These are phyloP conservation scores for Penicillium macrosclerotiorum DNA, from an alignment of 495 filamentous ascomycete species.

Conservation along the genomic window DNA sequence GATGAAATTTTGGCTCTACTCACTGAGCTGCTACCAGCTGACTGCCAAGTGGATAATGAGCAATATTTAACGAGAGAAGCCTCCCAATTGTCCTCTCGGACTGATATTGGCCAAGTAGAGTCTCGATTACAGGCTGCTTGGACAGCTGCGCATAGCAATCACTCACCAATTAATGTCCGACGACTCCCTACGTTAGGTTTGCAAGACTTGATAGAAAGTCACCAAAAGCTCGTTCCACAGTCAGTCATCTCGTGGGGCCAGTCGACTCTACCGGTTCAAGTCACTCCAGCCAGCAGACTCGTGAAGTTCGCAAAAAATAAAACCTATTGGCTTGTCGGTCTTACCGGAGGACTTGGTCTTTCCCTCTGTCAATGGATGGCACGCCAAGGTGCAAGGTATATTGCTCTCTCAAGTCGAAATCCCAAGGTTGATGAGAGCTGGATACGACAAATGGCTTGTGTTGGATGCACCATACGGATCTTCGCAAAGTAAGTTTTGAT, in stretches of 20 bases:
- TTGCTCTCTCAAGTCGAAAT: constrained; percentile 56
- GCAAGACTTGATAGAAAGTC: constrained; percentile 7
- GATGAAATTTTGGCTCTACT: constrained; percentile 1
- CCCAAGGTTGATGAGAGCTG: constrained; percentile 51
- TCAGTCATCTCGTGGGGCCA: constrained; percentile 13
- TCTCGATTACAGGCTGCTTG: constrained; percentile 10
- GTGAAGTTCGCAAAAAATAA: constrained; percentile 31
- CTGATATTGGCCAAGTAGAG: background rate
- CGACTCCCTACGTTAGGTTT: constrained; percentile 5
- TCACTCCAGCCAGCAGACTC: constrained; percentile 13
- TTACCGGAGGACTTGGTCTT: constrained; percentile 57
- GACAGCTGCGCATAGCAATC: constrained; percentile 2
- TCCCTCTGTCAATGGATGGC: constrained; percentile 59
- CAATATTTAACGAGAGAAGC: constrained; percentile 1
- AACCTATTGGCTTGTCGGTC: constrained; percentile 57
- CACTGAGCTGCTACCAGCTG: constrained; percentile 3
- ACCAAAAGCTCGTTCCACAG: constrained; percentile 2
- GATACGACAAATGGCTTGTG: constrained; percentile 34
- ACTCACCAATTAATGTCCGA: constrained; percentile 7
- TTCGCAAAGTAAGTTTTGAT: constrained; percentile 19
- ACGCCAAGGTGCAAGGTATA: constrained; percentile 49
- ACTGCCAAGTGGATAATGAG: constrained; percentile 16
- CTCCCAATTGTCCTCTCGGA: background rate
- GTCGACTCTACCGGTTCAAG: constrained; percentile 7
- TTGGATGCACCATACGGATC: constrained; percentile 17